Evolutionary conservation across 805 yeast species (phyloP).

Genomic region (Yarrowia yakushimensis): DNA sequence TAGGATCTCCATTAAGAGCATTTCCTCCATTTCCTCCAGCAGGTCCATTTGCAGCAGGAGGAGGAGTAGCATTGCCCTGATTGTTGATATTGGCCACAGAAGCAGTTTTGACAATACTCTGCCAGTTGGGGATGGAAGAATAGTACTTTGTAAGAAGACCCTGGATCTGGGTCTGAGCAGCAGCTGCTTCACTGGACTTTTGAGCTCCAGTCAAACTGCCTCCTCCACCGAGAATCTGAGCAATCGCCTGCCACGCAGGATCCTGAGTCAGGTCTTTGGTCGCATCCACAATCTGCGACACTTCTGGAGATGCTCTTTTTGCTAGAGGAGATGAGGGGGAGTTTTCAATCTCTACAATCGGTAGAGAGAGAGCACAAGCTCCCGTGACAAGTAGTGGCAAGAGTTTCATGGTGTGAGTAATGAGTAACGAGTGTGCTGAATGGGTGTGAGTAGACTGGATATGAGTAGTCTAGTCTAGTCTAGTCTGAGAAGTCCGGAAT

Average conservation of each 20-base stretch:
- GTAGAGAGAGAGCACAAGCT: background rate
- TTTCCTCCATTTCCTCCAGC: constrained; percentile 9
- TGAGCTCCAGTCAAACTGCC: background rate
- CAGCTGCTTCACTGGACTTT: background rate
- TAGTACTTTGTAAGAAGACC: constrained; percentile 6
- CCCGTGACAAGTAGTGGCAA: background rate
- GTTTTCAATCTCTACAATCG: background rate
- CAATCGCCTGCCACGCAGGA: background rate
- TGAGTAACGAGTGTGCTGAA: too few species aligned
- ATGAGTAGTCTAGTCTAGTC: too few species aligned
- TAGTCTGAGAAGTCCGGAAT: too few species aligned
- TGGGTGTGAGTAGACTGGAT: too few species aligned
- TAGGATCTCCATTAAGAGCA: background rate
- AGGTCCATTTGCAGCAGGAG: constrained; percentile 1
- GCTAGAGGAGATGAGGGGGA: background rate
- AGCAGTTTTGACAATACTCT: background rate
- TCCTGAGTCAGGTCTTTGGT: constrained; percentile 5
- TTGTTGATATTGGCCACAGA: background rate
- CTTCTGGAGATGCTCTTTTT: background rate
- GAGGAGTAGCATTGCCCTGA: constrained; percentile 4
- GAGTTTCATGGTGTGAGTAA: background rate
- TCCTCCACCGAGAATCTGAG: background rate
- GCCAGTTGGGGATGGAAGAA: constrained; percentile 18
- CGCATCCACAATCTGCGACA: background rate
- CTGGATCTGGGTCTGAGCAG: background rate